phyloP scores from a whole-genome alignment of 441 rosid genomes.

The Populus hybrid region DNA sequence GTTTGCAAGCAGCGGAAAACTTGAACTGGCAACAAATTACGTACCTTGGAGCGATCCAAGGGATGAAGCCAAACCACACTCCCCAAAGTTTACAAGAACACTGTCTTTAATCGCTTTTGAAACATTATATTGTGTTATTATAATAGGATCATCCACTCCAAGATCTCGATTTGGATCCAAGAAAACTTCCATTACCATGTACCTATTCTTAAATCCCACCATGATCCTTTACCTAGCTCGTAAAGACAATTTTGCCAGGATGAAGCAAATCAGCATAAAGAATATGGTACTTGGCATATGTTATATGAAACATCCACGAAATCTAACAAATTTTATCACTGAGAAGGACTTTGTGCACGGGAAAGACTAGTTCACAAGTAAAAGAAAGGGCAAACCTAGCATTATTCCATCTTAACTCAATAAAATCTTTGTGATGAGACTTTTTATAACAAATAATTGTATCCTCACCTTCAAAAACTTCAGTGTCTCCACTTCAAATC shows the following conservation, averaged over 20 bases:
- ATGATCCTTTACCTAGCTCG: conserved; percentile 26
- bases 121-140: conserved; percentile 62
- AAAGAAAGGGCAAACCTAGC: no score
- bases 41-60: conserved; percentile 61
- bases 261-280: conserved; percentile 14
- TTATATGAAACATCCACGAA: neutral
- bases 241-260: neutral
- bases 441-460: no score
- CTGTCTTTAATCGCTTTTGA: conserved; percentile 63
- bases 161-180: conserved; percentile 66
- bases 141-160: conserved; percentile 52
- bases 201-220: conserved; percentile 85
- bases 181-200: conserved; percentile 70
- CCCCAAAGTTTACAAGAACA: conserved; percentile 64
- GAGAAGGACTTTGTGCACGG: neutral
- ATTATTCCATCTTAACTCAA: no score
- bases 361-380: neutral
- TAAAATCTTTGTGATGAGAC: no score
- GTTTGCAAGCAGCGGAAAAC: neutral
- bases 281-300: neutral
- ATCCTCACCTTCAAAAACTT: no score
- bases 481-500: no score
- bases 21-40: neutral
- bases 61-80: conserved; percentile 70
- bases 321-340: neutral